A percentile compares a stretch with the other conserved stretches of the same genome.
phyloP scores from a whole-genome alignment of 495 filamentous ascomycete species.

The Aspergillus affinis region DNA sequence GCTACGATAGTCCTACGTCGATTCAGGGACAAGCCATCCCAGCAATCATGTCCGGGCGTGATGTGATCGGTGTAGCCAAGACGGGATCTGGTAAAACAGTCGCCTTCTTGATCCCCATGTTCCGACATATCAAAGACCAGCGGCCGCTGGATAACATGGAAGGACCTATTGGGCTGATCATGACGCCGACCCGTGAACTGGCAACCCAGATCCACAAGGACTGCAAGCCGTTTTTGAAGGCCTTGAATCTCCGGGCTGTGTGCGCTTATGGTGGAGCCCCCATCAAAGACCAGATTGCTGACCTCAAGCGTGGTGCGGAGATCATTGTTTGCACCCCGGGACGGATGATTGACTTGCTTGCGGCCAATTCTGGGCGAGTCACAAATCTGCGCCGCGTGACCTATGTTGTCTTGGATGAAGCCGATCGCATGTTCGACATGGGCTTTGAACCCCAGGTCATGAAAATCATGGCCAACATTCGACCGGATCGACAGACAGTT shows the following conservation, averaged over 20 bases:
- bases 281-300: conserved; percentile 97
- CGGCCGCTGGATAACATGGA: conserved; percentile 77
- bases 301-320: conserved; percentile 91
- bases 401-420: conserved; percentile 94
- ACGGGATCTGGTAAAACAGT: conserved; percentile 99
- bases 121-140: conserved; percentile 96
- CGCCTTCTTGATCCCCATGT: conserved; percentile 93
- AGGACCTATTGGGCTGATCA: conserved; percentile 82
- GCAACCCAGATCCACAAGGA: conserved; percentile 94
- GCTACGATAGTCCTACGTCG: conserved; percentile 85
- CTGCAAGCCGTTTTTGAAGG: conserved; percentile 89
- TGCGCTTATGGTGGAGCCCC: conserved; percentile 94
- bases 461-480: conserved; percentile 89
- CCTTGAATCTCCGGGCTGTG: conserved; percentile 84
- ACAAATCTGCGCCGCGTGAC: conserved; percentile 87
- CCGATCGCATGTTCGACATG: conserved; percentile 99
- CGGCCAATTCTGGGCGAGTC: conserved; percentile 88
- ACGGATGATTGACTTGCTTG: conserved; percentile 93
- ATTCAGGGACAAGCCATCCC: conserved; percentile 96
- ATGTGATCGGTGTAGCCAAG: conserved; percentile 96
- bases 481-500: conserved; percentile 89
- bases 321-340: conserved; percentile 95
- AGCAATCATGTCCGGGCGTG: conserved; percentile 91
- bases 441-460: conserved; percentile 98
- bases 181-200: conserved; percentile 94